A percentile compares a stretch with the other conserved stretches of the same genome.
Conservation (phyloP, 305 asterid species). For the Andrographis paniculata region DNA sequence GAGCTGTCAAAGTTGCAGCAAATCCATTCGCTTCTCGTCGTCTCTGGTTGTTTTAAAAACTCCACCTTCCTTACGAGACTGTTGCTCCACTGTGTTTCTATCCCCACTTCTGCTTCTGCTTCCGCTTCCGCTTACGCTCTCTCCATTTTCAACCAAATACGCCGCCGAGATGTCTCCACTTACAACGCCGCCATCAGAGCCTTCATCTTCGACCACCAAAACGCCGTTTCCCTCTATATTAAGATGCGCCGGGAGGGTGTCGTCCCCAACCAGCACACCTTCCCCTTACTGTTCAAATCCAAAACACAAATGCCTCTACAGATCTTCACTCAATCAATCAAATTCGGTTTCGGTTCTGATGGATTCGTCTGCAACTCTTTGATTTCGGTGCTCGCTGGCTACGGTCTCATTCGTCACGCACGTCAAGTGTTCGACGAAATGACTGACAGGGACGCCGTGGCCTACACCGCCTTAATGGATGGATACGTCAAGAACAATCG, state of each 20-base stretch:
- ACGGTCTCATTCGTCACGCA: conserved; percentile 23
- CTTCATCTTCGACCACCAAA: conserved; percentile 24
- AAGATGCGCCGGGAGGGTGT: conserved; percentile 32
- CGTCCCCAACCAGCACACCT: conserved; percentile 42
- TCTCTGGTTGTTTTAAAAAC: conserved; percentile 20
- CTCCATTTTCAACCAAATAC: conserved; percentile 21
- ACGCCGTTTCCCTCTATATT: conserved; percentile 21
- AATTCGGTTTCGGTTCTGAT: conserved; percentile 38
- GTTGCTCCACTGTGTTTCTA: conserved; percentile 24
- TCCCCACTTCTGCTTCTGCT: conserved; percentile 20
- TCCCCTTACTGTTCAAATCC: conserved; percentile 45
- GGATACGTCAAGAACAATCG: conserved; percentile 26
- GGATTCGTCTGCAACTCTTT: conserved; percentile 37
- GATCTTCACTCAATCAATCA: conserved; percentile 28
- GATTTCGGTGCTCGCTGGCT: conserved; percentile 18
- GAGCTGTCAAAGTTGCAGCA: conserved; percentile 17
- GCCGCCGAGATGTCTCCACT: conserved; percentile 21
- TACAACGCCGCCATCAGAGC: conserved; percentile 36
- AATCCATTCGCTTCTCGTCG: conserved; percentile 27
- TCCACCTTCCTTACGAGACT: conserved; percentile 18
- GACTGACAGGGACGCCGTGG: conserved; percentile 31
- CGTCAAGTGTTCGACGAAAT: conserved; percentile 44
- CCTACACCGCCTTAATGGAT: conserved; percentile 41
- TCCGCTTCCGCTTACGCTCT: conserved; percentile 23
- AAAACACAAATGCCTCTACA: conserved; percentile 25